These are phyloP conservation scores for Durio zibethinus DNA, from an alignment of 345 rosid genomes.

Conservation along the genomic window DNA sequence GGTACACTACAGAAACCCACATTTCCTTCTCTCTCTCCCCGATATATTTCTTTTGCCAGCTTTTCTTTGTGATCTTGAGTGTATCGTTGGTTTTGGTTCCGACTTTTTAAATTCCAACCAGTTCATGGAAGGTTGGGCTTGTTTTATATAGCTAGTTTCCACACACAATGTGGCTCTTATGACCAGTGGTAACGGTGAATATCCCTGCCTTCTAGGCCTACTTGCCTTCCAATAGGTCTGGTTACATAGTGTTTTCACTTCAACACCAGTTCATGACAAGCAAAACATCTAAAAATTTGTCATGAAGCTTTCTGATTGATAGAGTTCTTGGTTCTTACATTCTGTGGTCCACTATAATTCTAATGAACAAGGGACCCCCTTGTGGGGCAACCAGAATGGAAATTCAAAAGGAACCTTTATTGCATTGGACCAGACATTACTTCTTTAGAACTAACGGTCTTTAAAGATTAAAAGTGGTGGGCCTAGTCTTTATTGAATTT, in stretches of 20 bases:
- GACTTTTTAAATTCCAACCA: slow-evolving; percentile 14
- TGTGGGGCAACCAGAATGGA: slow-evolving; percentile 6
- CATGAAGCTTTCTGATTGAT: not conserved
- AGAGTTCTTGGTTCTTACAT: not conserved
- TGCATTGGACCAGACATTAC: slow-evolving; percentile 13
- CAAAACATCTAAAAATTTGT: too few relatives aligned
- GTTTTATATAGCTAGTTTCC: slow-evolving; percentile 11
- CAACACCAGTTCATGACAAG: slow-evolving; percentile 10
- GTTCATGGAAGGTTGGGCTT: not conserved
- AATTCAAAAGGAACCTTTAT: slow-evolving; percentile 23
- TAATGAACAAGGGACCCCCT: slow-evolving; percentile 14
- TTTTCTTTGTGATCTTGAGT: slow-evolving; percentile 28
- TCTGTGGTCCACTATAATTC: slow-evolving; percentile 19
- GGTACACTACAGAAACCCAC: slow-evolving; percentile 27
- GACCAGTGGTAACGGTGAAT: slow-evolving; percentile 27
- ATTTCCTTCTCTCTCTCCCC: not conserved
- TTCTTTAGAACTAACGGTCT: slow-evolving; percentile 6
- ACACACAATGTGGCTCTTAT: not conserved
- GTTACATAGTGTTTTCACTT: slow-evolving; percentile 23
- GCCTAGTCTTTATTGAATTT: slow-evolving; percentile 5
- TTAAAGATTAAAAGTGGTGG: slow-evolving; percentile 7
- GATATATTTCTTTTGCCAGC: slow-evolving; percentile 15
- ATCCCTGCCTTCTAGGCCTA: slow-evolving; percentile 20
- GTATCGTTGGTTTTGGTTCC: slow-evolving; percentile 27
- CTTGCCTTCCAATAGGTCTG: slow-evolving; percentile 7